Percentiles rank a stretch among this genome's conserved stretches.
phyloP scores from a whole-genome alignment of 2,329 filamentous ascomycete genomes.

The Epicoccum nigrum region DNA sequence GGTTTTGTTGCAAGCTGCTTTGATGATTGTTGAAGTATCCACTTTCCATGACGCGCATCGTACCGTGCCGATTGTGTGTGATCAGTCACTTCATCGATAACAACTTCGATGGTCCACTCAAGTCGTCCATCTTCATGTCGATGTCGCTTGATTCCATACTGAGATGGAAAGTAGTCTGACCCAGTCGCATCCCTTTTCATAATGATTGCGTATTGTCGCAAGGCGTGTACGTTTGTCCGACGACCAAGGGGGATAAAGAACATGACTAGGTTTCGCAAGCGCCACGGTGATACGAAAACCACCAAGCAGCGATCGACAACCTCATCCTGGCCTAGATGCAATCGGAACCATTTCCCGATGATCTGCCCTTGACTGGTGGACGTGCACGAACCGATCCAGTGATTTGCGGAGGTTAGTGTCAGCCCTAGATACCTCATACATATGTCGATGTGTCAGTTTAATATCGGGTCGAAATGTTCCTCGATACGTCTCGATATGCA shows the following conservation, averaged over 20 bases:
- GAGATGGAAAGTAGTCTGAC: neutral
- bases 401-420: too few species aligned
- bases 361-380: too few species aligned
- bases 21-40: neutral
- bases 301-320: neutral
- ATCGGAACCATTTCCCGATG: too few species aligned
- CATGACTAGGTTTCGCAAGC: neutral
- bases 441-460: too few species aligned
- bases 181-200: neutral
- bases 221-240: neutral
- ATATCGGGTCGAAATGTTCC: too few species aligned
- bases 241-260: neutral
- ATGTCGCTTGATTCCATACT: conserved; percentile 1
- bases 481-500: too few species aligned
- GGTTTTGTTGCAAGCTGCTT: neutral
- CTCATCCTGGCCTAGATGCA: neutral
- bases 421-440: too few species aligned
- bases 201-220: neutral
- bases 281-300: neutral
- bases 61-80: neutral
- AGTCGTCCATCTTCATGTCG: neutral
- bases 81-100: neutral
- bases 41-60: neutral
- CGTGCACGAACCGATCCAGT: too few species aligned
- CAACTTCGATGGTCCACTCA: conserved; percentile 1